A percentile compares a stretch with the other conserved stretches of the same genome.
phyloP scores from a whole-genome alignment of 2,329 filamentous ascomycete genomes.

The Pseudocercospora vitis region DNA sequence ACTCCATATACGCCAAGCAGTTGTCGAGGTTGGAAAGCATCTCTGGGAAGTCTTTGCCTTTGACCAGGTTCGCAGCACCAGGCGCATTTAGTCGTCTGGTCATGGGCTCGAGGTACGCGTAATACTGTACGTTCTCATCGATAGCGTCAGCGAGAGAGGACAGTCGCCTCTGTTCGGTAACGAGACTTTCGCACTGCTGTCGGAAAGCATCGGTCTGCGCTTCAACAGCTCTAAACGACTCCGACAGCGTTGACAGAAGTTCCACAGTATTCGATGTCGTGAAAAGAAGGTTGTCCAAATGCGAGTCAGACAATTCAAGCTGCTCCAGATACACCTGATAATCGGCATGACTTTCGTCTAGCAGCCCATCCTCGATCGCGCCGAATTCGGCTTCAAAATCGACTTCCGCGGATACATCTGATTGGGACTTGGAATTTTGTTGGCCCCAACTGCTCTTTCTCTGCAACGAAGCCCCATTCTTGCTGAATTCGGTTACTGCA shows the following conservation, averaged over 20 bases:
- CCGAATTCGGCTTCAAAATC: constrained; percentile 62
- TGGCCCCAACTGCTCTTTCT: constrained; percentile 41
- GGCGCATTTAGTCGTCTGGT: constrained; percentile 89
- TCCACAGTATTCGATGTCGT: constrained; percentile 75
- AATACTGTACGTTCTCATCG: constrained; percentile 88
- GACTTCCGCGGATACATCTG: constrained; percentile 42
- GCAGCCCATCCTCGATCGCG: constrained; percentile 63
- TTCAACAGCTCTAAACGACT: constrained; percentile 85
- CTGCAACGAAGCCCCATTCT: constrained; percentile 50
- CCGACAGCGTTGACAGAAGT: constrained; percentile 74
- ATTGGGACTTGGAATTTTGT: constrained; percentile 25
- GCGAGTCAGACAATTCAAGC: constrained; percentile 74
- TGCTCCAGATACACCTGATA: constrained; percentile 86
- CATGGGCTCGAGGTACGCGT: constrained; percentile 87
- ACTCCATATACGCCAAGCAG: constrained; percentile 89
- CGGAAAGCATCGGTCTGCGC: constrained; percentile 90
- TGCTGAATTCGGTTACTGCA: constrained; percentile 58
- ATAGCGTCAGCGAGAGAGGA: constrained; percentile 79
- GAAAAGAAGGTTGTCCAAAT: constrained; percentile 74
- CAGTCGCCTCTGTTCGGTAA: constrained; percentile 77
- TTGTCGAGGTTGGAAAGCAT: constrained; percentile 85
- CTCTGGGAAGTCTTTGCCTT: constrained; percentile 79
- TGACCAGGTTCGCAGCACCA: constrained; percentile 80
- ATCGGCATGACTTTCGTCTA: constrained; percentile 80
- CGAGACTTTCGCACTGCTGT: constrained; percentile 82